Evolutionary conservation across 768 basidiomycete species (phyloP), one percentile per base, ranked within the genome.

Genomic region (Suillus subluteus): DNA sequence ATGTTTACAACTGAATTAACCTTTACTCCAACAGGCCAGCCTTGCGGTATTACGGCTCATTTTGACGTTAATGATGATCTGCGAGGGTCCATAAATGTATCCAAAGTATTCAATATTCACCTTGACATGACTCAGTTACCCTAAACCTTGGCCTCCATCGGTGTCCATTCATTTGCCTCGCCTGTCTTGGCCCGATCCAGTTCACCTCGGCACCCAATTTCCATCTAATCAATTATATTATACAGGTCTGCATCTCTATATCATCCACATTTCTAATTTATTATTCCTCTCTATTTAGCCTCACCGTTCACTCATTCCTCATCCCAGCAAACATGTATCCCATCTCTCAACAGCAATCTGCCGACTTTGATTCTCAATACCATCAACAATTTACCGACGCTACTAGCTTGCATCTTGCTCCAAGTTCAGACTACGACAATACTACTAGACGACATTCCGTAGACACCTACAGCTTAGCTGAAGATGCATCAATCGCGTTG

Each of bases 401-500:
- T 26, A 16, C 8, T 59, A 18, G 1, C 12, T 40, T 40, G 3
- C 38, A 40, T 9, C 15, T 38, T 26, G 1, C 35, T 37, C 55
- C 32, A 56, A 6, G 6, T 15, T 38, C 58, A 26, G 40, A 59
- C 58, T 59, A 59, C 16, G n/a, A 8, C 6, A 13, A 58, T 23
- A 38, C 1, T 26, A 21, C 56, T 21, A 56, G 38, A 11, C 58
- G 44, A 4, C 61, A 35, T 7, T 35, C 63, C 48, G 41, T 30
- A 26, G 40, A 41, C 54, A 26, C 16, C 21, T 56, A 32, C 18
- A n/a, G n/a, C 2, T 15, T 6, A 44, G 12, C 37, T 37, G 40
- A 32, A 12, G 69, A 66, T 26, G 1, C 43, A 44, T 41, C 44
- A 68, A 62, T 65, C 65, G 0, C 64, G 0, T 56, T 70, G 67